Conservation (phyloP, 108 stramenopile genomes). For the Cyclostephanos invisitatus region DNA sequence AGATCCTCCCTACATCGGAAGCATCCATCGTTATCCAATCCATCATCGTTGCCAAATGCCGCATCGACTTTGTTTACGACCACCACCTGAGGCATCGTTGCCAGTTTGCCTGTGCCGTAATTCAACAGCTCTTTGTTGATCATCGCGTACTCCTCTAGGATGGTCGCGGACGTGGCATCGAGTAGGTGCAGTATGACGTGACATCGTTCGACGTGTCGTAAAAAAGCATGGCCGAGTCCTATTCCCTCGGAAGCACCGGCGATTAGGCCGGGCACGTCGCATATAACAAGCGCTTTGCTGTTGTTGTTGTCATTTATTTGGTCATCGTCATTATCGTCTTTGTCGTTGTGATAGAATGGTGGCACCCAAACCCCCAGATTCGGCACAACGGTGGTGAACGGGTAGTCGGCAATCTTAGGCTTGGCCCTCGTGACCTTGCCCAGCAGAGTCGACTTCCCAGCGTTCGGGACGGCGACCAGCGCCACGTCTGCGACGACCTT, state of each 20-base stretch:
- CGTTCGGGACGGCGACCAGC: slow-evolving; percentile 94
- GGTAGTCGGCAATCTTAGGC: slow-evolving; percentile 97
- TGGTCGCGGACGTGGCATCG: slow-evolving; percentile 88
- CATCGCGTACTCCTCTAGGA: slow-evolving; percentile 91
- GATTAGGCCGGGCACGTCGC: slow-evolving; percentile 93
- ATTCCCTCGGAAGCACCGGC: slow-evolving; percentile 86
- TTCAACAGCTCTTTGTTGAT: slow-evolving; percentile 90
- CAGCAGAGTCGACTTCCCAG: slow-evolving; percentile 94
- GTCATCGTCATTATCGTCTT: slow-evolving; percentile 26
- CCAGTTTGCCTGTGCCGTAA: slow-evolving; percentile 89
- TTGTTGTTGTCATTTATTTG: slow-evolving; percentile 59
- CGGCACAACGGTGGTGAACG: slow-evolving; percentile 95
- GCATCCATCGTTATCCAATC: slow-evolving; percentile 8
- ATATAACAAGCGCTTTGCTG: slow-evolving; percentile 81
- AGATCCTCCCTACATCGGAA: slow-evolving; percentile 52
- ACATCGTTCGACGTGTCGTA: slow-evolving; percentile 93
- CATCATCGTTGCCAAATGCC: slow-evolving; percentile 37
- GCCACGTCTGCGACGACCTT: slow-evolving; percentile 98
- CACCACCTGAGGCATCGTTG: slow-evolving; percentile 92
- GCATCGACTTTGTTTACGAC: slow-evolving; percentile 96
- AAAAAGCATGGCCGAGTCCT: slow-evolving; percentile 91
- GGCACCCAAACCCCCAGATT: slow-evolving; percentile 95
- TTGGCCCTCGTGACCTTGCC: slow-evolving; percentile 89
- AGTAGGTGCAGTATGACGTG: slow-evolving; percentile 94
- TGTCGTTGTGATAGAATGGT: slow-evolving; percentile 16